These are phyloP conservation scores for Gossypium bickii DNA, from an alignment of 345 rosid species.

Conservation along the genomic window DNA sequence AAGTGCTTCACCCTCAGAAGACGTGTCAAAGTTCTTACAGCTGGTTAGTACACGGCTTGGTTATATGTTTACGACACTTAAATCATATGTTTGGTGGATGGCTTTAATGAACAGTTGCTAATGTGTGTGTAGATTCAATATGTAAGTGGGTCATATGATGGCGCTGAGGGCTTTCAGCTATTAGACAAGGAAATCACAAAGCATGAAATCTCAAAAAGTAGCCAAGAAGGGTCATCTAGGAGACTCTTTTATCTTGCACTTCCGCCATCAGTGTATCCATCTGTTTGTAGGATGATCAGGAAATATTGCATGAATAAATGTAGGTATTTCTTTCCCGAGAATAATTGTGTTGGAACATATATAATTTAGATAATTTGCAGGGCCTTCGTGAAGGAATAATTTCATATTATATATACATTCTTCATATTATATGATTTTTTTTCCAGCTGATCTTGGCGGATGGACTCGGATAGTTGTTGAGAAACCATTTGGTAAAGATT, in stretches of 20 bases:
- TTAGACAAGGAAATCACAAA: conserved; percentile 69
- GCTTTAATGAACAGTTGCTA: conserved; percentile 15
- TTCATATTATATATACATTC: neutral
- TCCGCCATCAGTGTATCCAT: conserved; percentile 93
- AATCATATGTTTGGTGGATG: neutral
- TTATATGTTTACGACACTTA: conserved; percentile 4
- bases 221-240: conserved; percentile 66
- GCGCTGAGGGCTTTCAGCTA: conserved; percentile 67
- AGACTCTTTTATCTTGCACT: conserved; percentile 94
- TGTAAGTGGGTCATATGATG: conserved; percentile 84
- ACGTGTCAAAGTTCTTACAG: conserved; percentile 58
- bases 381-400: neutral
- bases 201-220: conserved; percentile 66
- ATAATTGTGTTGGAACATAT: neutral
- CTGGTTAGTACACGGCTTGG: conserved; percentile 50
- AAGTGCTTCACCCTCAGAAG: conserved; percentile 45
- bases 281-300: conserved; percentile 88
- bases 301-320: conserved; percentile 84
- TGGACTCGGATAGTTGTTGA: conserved; percentile 36
- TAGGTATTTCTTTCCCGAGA: conserved; percentile 30
- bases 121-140: conserved; percentile 65
- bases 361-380: conserved; percentile 8
- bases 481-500: conserved; percentile 94
- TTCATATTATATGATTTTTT: neutral
- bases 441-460: conserved; percentile 13